These are phyloP conservation scores for Leersia perrieri DNA, from an alignment of 176 grass and related monocot genomes.

Conservation along the genomic window DNA sequence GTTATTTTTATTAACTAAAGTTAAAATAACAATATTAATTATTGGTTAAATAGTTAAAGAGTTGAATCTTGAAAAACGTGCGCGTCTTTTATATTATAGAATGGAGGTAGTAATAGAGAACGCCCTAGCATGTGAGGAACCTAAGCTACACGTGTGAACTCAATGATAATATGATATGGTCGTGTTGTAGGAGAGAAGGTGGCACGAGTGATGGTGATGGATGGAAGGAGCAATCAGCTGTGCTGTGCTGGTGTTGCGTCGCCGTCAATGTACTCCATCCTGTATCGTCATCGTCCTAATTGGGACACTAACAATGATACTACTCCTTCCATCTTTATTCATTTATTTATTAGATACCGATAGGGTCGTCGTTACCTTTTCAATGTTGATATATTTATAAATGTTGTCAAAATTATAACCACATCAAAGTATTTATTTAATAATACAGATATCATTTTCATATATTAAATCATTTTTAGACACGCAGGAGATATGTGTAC, in stretches of 20 bases:
- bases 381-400: background rate
- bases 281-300: background rate
- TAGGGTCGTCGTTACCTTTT: background rate
- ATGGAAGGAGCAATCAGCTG: background rate
- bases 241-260: conserved; percentile 20
- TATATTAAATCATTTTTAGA: too few species aligned
- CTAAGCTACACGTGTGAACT: conserved; percentile 13
- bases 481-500: too few species aligned
- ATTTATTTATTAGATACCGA: background rate
- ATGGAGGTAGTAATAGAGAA: too few species aligned
- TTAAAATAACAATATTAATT: too few species aligned
- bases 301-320: background rate
- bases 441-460: background rate
- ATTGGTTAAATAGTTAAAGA: too few species aligned
- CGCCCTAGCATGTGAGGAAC: background rate
- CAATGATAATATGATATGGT: background rate
- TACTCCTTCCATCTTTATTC: background rate
- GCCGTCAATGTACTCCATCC: background rate
- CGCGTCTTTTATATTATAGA: too few species aligned
- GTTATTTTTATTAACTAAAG: too few species aligned
- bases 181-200: background rate
- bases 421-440: background rate
- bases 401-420: background rate
- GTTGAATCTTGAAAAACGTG: too few species aligned
- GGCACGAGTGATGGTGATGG: background rate